Percentiles rank a stretch among this genome's conserved stretches.
phyloP scores from a whole-genome alignment of 2,329 filamentous ascomycete species.

The Aspergillus sp. region DNA sequence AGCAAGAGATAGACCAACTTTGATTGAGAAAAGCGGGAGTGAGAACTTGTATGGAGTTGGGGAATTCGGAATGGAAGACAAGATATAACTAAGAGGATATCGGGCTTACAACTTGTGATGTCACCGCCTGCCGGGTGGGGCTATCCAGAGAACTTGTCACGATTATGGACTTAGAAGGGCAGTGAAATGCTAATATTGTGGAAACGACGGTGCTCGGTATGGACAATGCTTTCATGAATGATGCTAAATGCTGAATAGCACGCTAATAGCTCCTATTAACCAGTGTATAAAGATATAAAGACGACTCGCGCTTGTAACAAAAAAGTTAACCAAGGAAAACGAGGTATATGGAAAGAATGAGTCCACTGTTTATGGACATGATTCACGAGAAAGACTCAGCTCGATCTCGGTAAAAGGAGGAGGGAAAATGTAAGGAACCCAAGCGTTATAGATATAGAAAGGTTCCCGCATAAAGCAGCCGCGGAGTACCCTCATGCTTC shows the following conservation, averaged over 20 bases:
- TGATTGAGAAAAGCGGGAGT: background rate
- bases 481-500: constrained; percentile 22
- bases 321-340: background rate
- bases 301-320: constrained; percentile 11
- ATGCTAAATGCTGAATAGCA: background rate
- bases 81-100: background rate
- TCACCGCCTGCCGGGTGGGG: constrained; percentile 27
- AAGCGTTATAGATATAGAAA: too few relatives aligned
- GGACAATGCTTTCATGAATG: too few relatives aligned
- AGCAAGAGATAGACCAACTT: too few relatives aligned
- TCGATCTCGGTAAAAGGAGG: constrained; percentile 8
- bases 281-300: background rate
- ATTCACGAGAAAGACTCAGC: constrained; percentile 6
- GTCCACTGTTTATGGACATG: constrained; percentile 1
- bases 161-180: background rate
- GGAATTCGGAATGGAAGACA: constrained; percentile 2
- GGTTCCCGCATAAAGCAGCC: constrained; percentile 9
- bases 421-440: constrained; percentile 2
- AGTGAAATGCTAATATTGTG: background rate
- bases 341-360: background rate
- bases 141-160: background rate
- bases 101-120: constrained; percentile 18
- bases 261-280: too few relatives aligned
- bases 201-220: too few relatives aligned
- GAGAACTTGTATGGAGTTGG: background rate